Base-by-base conservation (phyloP, 2,329 filamentous ascomycete species). In the Aspergillus brasiliensis region DNA sequence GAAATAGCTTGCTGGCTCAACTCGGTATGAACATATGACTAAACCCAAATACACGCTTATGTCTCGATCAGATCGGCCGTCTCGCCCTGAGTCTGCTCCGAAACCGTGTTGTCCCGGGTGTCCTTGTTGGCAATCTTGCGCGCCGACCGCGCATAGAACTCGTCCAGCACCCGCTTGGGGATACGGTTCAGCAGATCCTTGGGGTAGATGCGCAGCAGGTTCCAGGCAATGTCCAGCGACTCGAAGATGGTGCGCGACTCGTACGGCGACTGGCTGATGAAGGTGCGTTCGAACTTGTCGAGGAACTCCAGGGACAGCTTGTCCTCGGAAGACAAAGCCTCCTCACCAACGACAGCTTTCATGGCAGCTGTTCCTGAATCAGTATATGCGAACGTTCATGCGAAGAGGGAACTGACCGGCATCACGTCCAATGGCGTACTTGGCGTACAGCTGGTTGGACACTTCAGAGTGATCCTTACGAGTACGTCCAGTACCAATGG, bases 311-410 rank as follows among this genome's bases (percentile, higher is more conserved):
- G 86, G 8, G 94, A 97, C 60, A 98, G 87, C 83, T 98, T 98
- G 82, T 99, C 95, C 81, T 99, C 95, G 57, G 91, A 86, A 27
- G 92, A 97, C 73, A 99, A 80, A 34, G 95, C 95, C 78, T 99
- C 95, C 81, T 99, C 96, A 81, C 95, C 95, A 61, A 99, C 95
- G 78, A 99, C 95, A 62, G 95, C 95, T 84, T 98, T 99, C 95
- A 99, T 99, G 76, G 92, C 90, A 38, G 96, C 94, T 79, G 52
- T 67, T 52, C 38, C 38, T 15, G 48, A 8, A 23, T 51, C 34
- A 47, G 62, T 56, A 64, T 56, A 21, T n/a, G 15, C 11, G 11
- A 0, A 19, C 34, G 0, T 23, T 19, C 2, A 13, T 15, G n/a
- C 17, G 27, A 23, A 19, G 2, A 4, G 27, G 27, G 58, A 11